Evolutionary conservation across 306 rosid species (phyloP).

Genomic region (Casuarina glauca): DNA sequence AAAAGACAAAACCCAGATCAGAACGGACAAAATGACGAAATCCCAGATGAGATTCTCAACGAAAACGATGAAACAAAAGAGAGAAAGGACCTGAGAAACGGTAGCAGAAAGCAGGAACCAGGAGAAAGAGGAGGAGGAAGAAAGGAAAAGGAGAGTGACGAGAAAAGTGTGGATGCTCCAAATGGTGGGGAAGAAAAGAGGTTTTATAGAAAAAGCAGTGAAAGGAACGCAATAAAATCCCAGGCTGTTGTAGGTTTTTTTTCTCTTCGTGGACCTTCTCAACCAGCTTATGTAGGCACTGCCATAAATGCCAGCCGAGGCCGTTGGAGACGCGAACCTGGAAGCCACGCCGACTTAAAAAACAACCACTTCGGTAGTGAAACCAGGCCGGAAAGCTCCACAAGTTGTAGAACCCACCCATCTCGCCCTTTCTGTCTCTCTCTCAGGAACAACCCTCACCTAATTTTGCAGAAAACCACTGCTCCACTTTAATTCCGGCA

Average conservation of each 20-base stretch:
- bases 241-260: not conserved
- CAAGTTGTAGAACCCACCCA: not conserved
- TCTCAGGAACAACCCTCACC: slow-evolving; percentile 21
- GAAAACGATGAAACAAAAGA: not conserved
- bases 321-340: slow-evolving; percentile 35
- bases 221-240: not conserved
- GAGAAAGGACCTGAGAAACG: not conserved
- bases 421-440: not conserved
- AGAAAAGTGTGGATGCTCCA: not conserved
- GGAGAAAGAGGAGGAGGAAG: not conserved
- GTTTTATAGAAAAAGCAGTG: slow-evolving; percentile 18
- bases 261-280: not conserved
- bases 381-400: no score
- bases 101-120: not conserved
- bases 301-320: slow-evolving; percentile 43
- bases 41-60: slow-evolving; percentile 20
- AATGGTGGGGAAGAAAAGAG: slow-evolving; percentile 17
- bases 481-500: slow-evolving; percentile 29
- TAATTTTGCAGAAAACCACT: slow-evolving; percentile 28
- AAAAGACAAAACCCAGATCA: not conserved
- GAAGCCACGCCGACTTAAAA: not conserved
- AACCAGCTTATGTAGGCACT: slow-evolving; percentile 3
- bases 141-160: not conserved
- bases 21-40: slow-evolving; percentile 2
- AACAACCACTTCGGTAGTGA: no score